Conservation (phyloP, 1,139 yeast species). For the Hemisphaericaspora subhashii region DNA sequence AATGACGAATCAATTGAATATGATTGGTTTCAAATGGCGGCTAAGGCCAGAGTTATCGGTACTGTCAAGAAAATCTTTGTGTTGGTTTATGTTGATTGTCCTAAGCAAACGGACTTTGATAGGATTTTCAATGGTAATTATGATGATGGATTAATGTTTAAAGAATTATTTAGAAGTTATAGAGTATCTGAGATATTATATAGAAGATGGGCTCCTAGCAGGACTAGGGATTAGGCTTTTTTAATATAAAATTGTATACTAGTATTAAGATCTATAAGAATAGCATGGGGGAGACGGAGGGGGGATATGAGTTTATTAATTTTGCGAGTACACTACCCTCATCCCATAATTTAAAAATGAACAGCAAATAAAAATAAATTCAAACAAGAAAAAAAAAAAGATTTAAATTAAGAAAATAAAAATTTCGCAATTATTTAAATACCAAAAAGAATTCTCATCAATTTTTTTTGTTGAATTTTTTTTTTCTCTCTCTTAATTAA, state of each 20-base stretch:
- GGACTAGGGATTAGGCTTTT: constrained; percentile 62
- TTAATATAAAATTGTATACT: background rate
- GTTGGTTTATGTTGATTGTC: constrained; percentile 62
- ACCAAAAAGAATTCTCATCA: constrained; percentile 1
- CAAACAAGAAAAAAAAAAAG: background rate
- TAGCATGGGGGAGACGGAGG: no score
- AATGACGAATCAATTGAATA: constrained; percentile 27
- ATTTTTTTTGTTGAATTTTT: constrained; percentile 1
- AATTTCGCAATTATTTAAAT: constrained; percentile 4
- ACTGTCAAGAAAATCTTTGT: constrained; percentile 83
- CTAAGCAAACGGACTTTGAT: constrained; percentile 35
- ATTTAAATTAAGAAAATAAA: background rate
- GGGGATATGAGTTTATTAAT: background rate
- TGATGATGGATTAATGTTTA: constrained; percentile 24
- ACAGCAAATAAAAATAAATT: background rate
- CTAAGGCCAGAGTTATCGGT: constrained; percentile 77
- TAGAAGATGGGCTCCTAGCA: constrained; percentile 81
- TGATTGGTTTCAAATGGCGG: constrained; percentile 64
- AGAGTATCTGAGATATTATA: constrained; percentile 64
- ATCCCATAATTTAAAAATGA: background rate
- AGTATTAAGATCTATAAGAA: no score
- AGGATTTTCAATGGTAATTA: constrained; percentile 17
- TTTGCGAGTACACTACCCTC: constrained; percentile 3
- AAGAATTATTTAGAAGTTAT: constrained; percentile 38
- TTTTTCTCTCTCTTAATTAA: background rate